Evolutionary conservation across 768 basidiomycete genomes (phyloP), one percentile per base, ranked within the genome.

Genomic region (Leucocoprinus leucothites): DNA sequence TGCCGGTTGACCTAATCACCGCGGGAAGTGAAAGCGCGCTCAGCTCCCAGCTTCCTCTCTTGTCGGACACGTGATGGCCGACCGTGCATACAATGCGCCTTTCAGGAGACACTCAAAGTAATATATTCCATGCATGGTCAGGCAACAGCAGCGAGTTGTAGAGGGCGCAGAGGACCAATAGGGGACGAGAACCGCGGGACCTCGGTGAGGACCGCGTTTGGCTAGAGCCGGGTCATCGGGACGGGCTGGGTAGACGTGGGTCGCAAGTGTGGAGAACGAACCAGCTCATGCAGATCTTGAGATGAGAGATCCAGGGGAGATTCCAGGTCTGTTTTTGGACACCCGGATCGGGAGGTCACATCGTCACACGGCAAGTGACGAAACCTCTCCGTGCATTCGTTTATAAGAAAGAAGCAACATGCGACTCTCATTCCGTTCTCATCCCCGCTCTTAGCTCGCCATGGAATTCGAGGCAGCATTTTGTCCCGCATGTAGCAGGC

Each of bases 401-500:
- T 67, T 72, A 71, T 68, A 71, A 73, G 60, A 44, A 56, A 40
- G 38, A 44, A 49, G n/a, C 57, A 58, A 47, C 34, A 56, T 60
- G 61, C 58, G 28, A 7, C 25, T 43, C 3, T 50, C 48, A 40
- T 41, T 50, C 56, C 42, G 48, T 49, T 43, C 51, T 38, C 47
- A 34, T 46, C 55, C 47, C n/a, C 53, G 19, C 26, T 9, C 42
- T 47, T n/a, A n/a, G n/a, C n/a, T 47, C 21, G 46, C 60, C 53
- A 74, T 75, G 74, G 75, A 78, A 48, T 76, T 84, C 72, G 89
- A 89, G 72, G 78, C 85, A 58, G 74, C 83, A 53, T 93, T 87
- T 86, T 92, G 90, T 79, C 87, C 87, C 48, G 82, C 81, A 64
- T 93, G 91, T 75, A 81, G 84, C 63, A 75, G 82, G 61, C 85